Evolutionary conservation across 345 rosid species (phyloP), one percentile per base, ranked within the genome.

Genomic region (Alliaria petiolata): DNA sequence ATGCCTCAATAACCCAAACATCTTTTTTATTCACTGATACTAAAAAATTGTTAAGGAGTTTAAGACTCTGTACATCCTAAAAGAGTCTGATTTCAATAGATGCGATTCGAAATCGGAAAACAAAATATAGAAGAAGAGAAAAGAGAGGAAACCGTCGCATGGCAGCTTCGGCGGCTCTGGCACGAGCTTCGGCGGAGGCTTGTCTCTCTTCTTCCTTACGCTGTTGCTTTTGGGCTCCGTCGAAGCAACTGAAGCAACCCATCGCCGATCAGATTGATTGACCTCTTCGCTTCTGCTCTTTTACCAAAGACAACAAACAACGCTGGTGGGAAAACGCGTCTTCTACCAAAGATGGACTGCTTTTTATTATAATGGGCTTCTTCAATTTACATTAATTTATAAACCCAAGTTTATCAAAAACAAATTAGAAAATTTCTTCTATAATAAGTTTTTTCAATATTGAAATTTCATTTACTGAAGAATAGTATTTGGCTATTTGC

Each of bases 81-180:
- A 28, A 9, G 38, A 11, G 9, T 60, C 22, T n/a, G 2, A 62
- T 33, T 53, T 52, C 25, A 47, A 47, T 38, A 54, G 31, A 44
- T 6, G 66, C 13, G 42, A 53, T 51, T 54, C 33, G 67, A 19
- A 50, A 67, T 47, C 43, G 64, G 26, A 8, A 40, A 33, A 44
- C 1, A 13, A 26, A 71, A 56, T 5, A 8, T 5, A 3, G 34
- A 66, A 53, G 26, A 33, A 56, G 45, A 14, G 17, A 30, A 12
- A 51, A 14, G 30, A 22, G 52, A 62, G 42, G 15, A 31, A 15
- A 86, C 98, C 99, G 75, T 82, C 81, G 88, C 86, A 84, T 85
- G 36, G 99, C 99, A 70, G 99, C 98, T 65, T 95, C 99, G 72
- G 96, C 98, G 47, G 99, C 97, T 83, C 39, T 95, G 44, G 92